phyloP scores from a whole-genome alignment of 768 basidiomycete genomes.

The Trametes sanguinea region DNA sequence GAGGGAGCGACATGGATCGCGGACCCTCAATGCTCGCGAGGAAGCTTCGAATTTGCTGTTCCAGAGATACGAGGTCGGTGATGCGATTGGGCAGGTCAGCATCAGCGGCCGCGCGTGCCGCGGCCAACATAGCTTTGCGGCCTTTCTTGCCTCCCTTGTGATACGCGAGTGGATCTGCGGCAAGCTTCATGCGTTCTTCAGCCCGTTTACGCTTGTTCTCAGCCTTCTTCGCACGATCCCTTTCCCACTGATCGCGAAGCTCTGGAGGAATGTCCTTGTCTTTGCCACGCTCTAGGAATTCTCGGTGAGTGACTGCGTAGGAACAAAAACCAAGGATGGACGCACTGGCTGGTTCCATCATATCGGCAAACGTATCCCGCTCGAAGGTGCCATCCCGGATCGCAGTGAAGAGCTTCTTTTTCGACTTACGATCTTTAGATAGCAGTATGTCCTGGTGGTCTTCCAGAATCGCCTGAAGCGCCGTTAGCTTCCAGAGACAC shows the following conservation, averaged over 20 bases:
- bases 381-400: slow-evolving; percentile 56
- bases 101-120: slow-evolving; percentile 49
- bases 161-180: slow-evolving; percentile 62
- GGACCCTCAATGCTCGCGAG: slow-evolving; percentile 54
- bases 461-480: slow-evolving; percentile 59
- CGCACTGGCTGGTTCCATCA: slow-evolving; percentile 52
- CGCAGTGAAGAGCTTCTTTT: slow-evolving; percentile 60
- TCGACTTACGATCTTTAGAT: slow-evolving; percentile 47
- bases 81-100: slow-evolving; percentile 50
- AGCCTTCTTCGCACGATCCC: slow-evolving; percentile 84
- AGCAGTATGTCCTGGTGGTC: slow-evolving; percentile 53
- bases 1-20: slow-evolving; percentile 66
- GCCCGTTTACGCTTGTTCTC: slow-evolving; percentile 66
- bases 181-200: slow-evolving; percentile 52
- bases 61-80: slow-evolving; percentile 67
- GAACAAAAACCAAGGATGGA: slow-evolving; percentile 9
- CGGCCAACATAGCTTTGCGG: slow-evolving; percentile 65
- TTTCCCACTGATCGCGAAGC: slow-evolving; percentile 71
- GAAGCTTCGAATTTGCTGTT: slow-evolving; percentile 71
- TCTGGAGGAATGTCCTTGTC: slow-evolving; percentile 53
- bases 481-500: neutral
- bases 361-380: slow-evolving; percentile 34
- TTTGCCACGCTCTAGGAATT: slow-evolving; percentile 50
- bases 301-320: neutral
- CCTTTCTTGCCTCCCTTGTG: slow-evolving; percentile 71